Conservation (phyloP, 768 basidiomycete species). For the Macrolepiota albuminosa region DNA sequence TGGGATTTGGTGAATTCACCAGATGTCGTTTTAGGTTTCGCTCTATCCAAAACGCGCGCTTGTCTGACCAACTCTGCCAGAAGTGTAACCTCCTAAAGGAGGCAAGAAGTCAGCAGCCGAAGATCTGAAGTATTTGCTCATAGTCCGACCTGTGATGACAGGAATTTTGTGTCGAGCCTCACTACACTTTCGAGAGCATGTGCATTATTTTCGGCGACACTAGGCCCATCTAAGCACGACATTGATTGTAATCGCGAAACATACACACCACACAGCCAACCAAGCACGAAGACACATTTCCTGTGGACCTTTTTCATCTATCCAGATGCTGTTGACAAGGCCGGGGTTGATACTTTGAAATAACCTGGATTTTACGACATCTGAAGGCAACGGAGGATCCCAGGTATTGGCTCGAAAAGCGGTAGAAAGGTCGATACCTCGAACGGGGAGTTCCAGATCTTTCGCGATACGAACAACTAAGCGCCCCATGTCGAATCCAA, state of each 20-base stretch:
- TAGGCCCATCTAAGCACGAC: constrained; percentile 6
- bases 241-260: not conserved
- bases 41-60: constrained; percentile 26
- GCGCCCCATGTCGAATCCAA: constrained; percentile 33
- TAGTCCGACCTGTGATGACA: constrained; percentile 18
- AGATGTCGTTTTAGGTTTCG: constrained; percentile 25
- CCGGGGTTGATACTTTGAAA: constrained; percentile 7
- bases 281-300: constrained; percentile 34
- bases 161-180: constrained; percentile 18
- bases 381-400: constrained; percentile 20
- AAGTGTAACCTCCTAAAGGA: constrained; percentile 24
- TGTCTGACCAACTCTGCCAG: constrained; percentile 27
- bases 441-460: constrained; percentile 21
- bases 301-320: constrained; percentile 14
- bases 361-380: constrained; percentile 20
- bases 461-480: constrained; percentile 27
- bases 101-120: not conserved
- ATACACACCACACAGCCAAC: constrained; percentile 29
- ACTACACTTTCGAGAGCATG: constrained; percentile 2
- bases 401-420: constrained; percentile 16
- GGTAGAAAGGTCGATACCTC: constrained; percentile 34
- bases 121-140: not conserved
- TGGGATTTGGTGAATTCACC: constrained; percentile 29
- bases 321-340: constrained; percentile 27
- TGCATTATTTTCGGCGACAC: constrained; percentile 17